A percentile compares a stretch with the other conserved stretches of the same genome.
These are phyloP conservation scores for Penicillium verrucosum DNA, from an alignment of 2,329 filamentous ascomycete species.

Conservation along the genomic window DNA sequence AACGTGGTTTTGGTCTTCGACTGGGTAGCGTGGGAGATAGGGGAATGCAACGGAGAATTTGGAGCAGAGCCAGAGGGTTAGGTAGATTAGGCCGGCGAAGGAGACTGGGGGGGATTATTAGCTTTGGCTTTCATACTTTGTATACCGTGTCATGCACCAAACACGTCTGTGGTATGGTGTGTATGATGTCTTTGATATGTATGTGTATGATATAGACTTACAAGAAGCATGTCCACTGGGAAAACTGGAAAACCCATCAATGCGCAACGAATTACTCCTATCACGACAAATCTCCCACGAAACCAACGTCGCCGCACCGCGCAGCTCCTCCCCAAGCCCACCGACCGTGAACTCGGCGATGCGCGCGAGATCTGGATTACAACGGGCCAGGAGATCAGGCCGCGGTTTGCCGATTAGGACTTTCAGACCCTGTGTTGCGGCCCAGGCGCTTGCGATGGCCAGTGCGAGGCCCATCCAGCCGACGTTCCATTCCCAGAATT, in stretches of 20 bases:
- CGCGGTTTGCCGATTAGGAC: constrained; percentile 64
- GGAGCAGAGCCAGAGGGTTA: constrained; percentile 78
- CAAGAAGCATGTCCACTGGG: constrained; percentile 73
- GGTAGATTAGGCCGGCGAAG: constrained; percentile 77
- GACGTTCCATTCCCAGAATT: constrained; percentile 86
- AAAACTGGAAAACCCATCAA: constrained; percentile 84
- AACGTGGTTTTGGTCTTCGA: constrained; percentile 22
- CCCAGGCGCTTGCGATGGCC: constrained; percentile 67
- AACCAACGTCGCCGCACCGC: constrained; percentile 65
- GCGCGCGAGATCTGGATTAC: constrained; percentile 68
- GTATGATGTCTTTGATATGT: not conserved
- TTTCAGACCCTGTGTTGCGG: constrained; percentile 84
- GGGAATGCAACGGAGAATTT: constrained; percentile 49
- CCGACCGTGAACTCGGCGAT: constrained; percentile 61
- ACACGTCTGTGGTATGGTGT: not conserved
- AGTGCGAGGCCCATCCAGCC: constrained; percentile 80
- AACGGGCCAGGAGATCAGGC: constrained; percentile 65
- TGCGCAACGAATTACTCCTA: constrained; percentile 54
- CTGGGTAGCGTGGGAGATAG: constrained; percentile 33
- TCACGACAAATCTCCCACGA: constrained; percentile 72
- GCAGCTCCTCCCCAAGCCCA: constrained; percentile 52
- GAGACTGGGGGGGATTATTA: constrained; percentile 49
- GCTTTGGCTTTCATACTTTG: not conserved
- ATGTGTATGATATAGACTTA: constrained; percentile 30
- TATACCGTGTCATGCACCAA: not conserved